Evolutionary conservation across 2,329 filamentous ascomycete species (phyloP).

Genomic region (Monosporascus sp.): DNA sequence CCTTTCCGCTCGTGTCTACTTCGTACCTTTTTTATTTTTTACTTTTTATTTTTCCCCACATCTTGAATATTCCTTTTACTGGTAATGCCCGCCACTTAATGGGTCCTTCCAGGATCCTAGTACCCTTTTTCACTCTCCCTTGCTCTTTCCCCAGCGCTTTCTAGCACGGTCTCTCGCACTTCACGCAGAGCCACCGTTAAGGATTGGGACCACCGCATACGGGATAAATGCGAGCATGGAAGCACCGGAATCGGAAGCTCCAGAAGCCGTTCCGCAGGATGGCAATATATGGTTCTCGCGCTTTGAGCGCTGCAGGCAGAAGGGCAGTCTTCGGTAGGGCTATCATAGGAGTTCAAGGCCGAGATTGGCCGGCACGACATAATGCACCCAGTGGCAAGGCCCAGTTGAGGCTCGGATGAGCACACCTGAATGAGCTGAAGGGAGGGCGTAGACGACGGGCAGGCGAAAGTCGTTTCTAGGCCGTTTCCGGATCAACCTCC

Average conservation of each 20-base stretch:
- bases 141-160: not conserved
- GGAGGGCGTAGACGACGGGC: conserved; percentile 6
- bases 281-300: not conserved
- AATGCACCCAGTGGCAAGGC: too few relatives aligned
- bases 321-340: not conserved
- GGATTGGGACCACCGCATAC: not conserved
- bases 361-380: too few relatives aligned
- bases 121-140: not conserved
- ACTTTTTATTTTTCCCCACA: too few relatives aligned
- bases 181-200: not conserved
- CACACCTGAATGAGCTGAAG: conserved; percentile 3
- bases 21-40: too few relatives aligned
- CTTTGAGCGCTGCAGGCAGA: not conserved
- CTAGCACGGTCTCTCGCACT: not conserved
- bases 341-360: too few relatives aligned
- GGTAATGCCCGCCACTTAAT: too few relatives aligned
- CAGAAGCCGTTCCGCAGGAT: not conserved
- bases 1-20: too few relatives aligned
- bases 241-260: not conserved
- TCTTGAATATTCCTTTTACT: too few relatives aligned
- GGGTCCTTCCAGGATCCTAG: too few relatives aligned
- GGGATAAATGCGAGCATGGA: not conserved
- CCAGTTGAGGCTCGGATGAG: not conserved
- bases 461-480: not conserved
- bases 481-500: not conserved